Evolutionary conservation across 2,329 filamentous ascomycete species (phyloP).

Genomic region (Elsinoe perseae): DNA sequence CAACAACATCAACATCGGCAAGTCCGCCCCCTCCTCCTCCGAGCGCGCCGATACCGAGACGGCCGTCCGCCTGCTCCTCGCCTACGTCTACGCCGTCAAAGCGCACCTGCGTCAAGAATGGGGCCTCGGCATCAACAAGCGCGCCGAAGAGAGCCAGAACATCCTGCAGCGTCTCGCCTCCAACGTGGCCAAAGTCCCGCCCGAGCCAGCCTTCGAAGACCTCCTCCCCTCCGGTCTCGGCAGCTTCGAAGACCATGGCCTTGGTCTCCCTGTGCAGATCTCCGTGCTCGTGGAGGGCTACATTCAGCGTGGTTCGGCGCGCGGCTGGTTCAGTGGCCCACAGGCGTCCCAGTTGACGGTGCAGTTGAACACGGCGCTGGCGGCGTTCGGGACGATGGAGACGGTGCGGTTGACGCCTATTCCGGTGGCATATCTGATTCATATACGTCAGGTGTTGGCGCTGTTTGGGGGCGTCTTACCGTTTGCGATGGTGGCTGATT

Average conservation of each 20-base stretch:
- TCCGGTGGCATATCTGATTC: slow-evolving; percentile 58
- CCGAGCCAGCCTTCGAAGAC: slow-evolving; percentile 30
- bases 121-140: slow-evolving; percentile 37
- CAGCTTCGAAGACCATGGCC: slow-evolving; percentile 49
- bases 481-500: slow-evolving; percentile 56
- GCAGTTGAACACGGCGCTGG: slow-evolving; percentile 49
- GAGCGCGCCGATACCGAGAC: slow-evolving; percentile 53
- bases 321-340: slow-evolving; percentile 54
- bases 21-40: slow-evolving; percentile 28
- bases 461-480: slow-evolving; percentile 54
- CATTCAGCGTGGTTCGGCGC: slow-evolving; percentile 48
- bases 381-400: slow-evolving; percentile 57
- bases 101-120: slow-evolving; percentile 58
- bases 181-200: slow-evolving; percentile 20
- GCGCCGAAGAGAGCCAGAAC: slow-evolving; percentile 3
- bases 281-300: slow-evolving; percentile 54
- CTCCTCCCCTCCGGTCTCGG: slow-evolving; percentile 28
- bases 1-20: slow-evolving; percentile 32
- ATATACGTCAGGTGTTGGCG: slow-evolving; percentile 56
- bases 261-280: slow-evolving; percentile 54
- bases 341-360: slow-evolving; percentile 51
- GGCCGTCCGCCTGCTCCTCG: slow-evolving; percentile 51
- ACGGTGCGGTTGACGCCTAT: slow-evolving; percentile 58
- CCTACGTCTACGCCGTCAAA: slow-evolving; percentile 56
- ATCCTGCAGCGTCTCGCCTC: slow-evolving; percentile 25